These are phyloP conservation scores for Xylariaceae sp. DNA, from an alignment of 2,329 filamentous ascomycete species.

Conservation along the genomic window DNA sequence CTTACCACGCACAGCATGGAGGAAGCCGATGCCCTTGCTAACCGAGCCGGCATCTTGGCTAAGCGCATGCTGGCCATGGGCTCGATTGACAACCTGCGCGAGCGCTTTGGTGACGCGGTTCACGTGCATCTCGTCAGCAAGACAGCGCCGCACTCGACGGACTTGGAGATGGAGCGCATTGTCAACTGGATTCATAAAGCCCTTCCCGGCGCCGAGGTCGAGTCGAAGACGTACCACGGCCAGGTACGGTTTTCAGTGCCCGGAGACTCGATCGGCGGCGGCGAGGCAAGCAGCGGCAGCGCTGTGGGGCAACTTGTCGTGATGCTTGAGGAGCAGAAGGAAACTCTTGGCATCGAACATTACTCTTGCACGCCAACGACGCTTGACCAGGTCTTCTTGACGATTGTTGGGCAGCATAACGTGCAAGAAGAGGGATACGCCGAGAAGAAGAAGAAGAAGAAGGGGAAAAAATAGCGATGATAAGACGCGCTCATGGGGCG, in stretches of 20 bases:
- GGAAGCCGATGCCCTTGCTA: constrained; percentile 84
- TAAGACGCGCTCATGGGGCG: too few species aligned
- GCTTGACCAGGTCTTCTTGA: constrained; percentile 84
- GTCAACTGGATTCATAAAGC: constrained; percentile 59
- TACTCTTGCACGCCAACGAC: constrained; percentile 85
- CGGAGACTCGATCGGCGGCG: constrained; percentile 38
- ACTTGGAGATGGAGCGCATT: constrained; percentile 63
- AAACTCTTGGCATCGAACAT: constrained; percentile 69
- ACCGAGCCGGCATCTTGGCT: constrained; percentile 80
- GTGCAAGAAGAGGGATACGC: constrained; percentile 63
- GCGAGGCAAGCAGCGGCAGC: constrained; percentile 52
- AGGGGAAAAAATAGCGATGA: constrained; percentile 8
- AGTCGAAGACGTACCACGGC: constrained; percentile 74
- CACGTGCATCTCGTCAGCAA: constrained; percentile 77
- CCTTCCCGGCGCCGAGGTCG: constrained; percentile 64
- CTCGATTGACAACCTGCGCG: constrained; percentile 66
- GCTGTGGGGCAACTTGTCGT: constrained; percentile 68
- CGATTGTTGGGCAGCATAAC: constrained; percentile 76
- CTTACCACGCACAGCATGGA: constrained; percentile 95
- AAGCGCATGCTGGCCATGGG: constrained; percentile 81
- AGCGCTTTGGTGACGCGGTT: constrained; percentile 71
- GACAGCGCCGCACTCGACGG: constrained; percentile 67
- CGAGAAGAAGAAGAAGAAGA: constrained; percentile 27
- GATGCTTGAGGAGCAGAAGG: constrained; percentile 66
- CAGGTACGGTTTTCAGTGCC: constrained; percentile 82